A percentile compares a stretch with the other conserved stretches of the same genome.
Conservation (phyloP, 805 yeast species). For the Yarrowia hollandica region DNA sequence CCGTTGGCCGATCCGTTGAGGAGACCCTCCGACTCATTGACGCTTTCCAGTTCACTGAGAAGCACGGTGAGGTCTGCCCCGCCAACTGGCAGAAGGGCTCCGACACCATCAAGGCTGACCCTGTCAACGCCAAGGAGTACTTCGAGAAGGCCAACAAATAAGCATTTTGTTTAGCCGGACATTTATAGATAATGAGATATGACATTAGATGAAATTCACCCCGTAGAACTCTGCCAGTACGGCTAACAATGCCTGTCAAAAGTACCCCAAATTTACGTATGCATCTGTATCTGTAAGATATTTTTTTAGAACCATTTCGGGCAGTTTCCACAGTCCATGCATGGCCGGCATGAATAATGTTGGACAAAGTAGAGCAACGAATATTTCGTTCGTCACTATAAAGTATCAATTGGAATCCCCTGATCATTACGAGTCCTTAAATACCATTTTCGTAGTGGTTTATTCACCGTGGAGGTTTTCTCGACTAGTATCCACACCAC, state of each 20-base stretch:
- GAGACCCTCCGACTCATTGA: constrained; percentile 97
- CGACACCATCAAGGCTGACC: constrained; percentile 86
- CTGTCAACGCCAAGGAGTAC: constrained; percentile 75
- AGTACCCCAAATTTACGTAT: no score
- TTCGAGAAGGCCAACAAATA: constrained; percentile 59
- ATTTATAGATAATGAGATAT: constrained; percentile 26
- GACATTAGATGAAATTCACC: background rate
- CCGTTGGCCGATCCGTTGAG: constrained; percentile 98
- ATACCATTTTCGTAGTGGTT: background rate
- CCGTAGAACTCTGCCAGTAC: background rate
- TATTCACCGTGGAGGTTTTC: no score
- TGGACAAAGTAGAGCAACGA: no score
- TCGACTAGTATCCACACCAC: background rate
- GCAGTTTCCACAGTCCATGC: no score
- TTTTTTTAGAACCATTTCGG: no score
- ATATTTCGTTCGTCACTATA: background rate
- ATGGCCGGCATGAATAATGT: no score
- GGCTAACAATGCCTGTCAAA: no score
- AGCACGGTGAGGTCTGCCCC: constrained; percentile 99
- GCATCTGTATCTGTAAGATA: no score
- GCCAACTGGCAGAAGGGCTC: constrained; percentile 98
- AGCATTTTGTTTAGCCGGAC: background rate
- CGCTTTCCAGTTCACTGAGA: constrained; percentile 99
- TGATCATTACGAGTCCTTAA: background rate
- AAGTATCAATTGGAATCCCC: background rate